Percentiles rank a stretch among this genome's conserved stretches.
Evolutionary conservation across 2,329 filamentous ascomycete species (phyloP).

Genomic region (Nemania sp.): DNA sequence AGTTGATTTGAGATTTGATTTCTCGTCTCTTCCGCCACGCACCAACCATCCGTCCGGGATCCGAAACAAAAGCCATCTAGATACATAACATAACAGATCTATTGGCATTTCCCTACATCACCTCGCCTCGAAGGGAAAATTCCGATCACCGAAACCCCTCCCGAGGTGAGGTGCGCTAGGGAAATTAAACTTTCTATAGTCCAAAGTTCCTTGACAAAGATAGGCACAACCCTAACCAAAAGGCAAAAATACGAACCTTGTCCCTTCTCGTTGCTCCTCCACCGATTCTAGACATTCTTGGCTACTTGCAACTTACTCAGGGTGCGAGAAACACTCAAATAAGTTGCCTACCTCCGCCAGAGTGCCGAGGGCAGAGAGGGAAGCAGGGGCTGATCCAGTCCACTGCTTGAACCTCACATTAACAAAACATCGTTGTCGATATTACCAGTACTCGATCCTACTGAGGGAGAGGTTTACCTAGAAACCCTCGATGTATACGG

Average conservation of each 20-base stretch:
- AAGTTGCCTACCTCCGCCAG: constrained; percentile 2
- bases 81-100: not conserved
- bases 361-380: not conserved
- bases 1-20: constrained; percentile 9
- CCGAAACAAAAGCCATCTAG: too few species aligned
- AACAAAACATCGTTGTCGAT: not conserved
- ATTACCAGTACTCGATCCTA: not conserved
- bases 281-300: not conserved
- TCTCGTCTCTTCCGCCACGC: constrained; percentile 9
- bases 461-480: not conserved
- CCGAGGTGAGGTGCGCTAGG: constrained; percentile 22
- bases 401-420: not conserved
- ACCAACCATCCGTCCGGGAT: too few species aligned
- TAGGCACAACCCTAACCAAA: constrained; percentile 23
- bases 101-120: constrained; percentile 7
- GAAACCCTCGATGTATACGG: not conserved
- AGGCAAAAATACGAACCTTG: constrained; percentile 20
- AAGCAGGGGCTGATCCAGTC: not conserved
- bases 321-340: not conserved
- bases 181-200: constrained; percentile 22
- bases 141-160: not conserved
- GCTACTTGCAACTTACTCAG: constrained; percentile 14
- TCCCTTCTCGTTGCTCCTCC: not conserved
- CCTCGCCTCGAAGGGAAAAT: not conserved
- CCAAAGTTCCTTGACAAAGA: constrained; percentile 25